Base-by-base conservation (phyloP, 2,329 filamentous ascomycete species). In the Penicillium palitans region DNA sequence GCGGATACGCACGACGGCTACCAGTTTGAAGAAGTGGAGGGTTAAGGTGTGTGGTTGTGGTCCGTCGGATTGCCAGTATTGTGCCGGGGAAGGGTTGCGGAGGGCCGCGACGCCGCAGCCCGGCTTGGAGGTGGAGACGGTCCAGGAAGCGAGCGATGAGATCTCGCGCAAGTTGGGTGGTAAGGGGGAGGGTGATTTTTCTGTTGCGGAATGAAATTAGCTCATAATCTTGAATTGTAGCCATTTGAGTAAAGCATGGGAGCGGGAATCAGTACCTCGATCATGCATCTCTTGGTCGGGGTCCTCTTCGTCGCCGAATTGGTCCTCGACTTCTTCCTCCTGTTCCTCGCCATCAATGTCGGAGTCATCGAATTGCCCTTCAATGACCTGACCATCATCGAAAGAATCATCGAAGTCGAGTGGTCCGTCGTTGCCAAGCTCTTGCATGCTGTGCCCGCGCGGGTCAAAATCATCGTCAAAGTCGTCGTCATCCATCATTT, bases 1-100 rank as follows among this genome's bases (percentile, higher is more conserved):
- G 67, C 81, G 60, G 73, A 84, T 68, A 65, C 81, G 70, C 64
- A 84, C 64, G 72, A 86, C 63, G 56, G 80, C 66, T 65, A 83
- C 70, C 61, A 83, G 65, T 76, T 85, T 77, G 70, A 84, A 70
- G 83, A 90, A 79, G 80, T 88, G 85, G 3, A 87, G 79, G 56
- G 83, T 87, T 13, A 88, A 76, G 9, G 82, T 82, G 67, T 88
- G 85, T 2, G 85, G 85, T 61, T 88, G 85, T 0, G 85, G 85
- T 3, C 85, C 85, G 68, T 88, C 85, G 12, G 84, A 87, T 71
- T 88, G 85, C 85, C 85, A 88, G 76, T 86, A 88, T 35, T 82
- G 79, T 6, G 74, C 69, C 0, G 83, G 81, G 4, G 81, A 83
- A 0, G 84, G 81, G 53, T 82, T 78, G 6, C 84, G 84, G 2